phyloP scores from a whole-genome alignment of 2,329 filamentous ascomycete species.

The Monilinia fructicola region DNA sequence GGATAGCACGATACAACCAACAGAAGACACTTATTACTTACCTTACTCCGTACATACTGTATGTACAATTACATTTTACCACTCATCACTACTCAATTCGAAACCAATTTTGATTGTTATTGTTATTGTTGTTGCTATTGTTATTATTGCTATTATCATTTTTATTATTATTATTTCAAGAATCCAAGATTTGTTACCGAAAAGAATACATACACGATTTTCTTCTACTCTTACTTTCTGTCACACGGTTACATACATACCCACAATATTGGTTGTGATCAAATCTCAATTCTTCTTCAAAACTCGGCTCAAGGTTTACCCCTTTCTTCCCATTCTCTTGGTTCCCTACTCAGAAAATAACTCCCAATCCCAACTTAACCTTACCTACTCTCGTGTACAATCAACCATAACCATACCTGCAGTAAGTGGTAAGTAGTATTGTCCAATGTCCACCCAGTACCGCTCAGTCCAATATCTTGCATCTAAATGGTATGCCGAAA shows the following conservation, averaged over 20 bases:
- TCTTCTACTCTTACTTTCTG: not conserved
- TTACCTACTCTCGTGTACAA: not conserved
- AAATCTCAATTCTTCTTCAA: not conserved
- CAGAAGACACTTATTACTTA: not conserved
- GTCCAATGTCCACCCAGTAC: not conserved
- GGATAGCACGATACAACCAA: not conserved
- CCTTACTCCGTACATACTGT: too few species aligned
- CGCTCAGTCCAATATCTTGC: constrained; percentile 2
- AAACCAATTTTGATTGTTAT: not conserved
- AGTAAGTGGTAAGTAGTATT: not conserved
- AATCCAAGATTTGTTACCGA: not conserved
- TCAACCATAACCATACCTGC: too few species aligned
- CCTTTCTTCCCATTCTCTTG: constrained; percentile 2
- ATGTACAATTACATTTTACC: not conserved
- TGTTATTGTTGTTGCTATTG: too few species aligned
- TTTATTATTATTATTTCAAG: not conserved
- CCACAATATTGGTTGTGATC: constrained; percentile 11
- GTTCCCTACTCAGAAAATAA: not conserved
- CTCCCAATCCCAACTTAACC: not conserved
- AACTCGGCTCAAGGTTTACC: constrained; percentile 14
- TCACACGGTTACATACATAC: not conserved
- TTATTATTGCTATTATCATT: not conserved
- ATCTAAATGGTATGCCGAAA: not conserved
- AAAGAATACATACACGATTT: not conserved
- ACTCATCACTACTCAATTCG: too few species aligned